Conservation (phyloP, 805 yeast species). For the Zygoascus flipseniorum region DNA sequence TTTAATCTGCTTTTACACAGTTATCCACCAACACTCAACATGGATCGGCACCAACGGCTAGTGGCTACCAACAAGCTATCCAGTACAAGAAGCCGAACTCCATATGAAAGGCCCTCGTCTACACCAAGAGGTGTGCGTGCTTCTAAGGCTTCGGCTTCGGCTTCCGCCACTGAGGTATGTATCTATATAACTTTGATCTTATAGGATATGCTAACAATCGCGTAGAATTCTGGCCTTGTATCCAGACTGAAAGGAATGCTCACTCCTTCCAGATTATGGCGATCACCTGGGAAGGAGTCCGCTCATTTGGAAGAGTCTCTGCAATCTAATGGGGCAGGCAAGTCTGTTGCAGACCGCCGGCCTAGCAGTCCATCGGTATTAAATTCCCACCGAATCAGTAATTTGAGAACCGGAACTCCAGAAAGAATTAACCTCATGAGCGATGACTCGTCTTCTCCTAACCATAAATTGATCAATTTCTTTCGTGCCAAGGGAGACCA, state of each 20-base stretch:
- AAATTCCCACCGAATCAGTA: neutral
- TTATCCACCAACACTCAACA: neutral
- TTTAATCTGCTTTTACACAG: neutral
- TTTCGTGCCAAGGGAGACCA: slow-evolving; percentile 65
- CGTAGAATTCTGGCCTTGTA: slow-evolving; percentile 1
- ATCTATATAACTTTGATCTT: neutral
- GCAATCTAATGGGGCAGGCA: neutral
- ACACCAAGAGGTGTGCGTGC: neutral
- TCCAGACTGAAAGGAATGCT: slow-evolving; percentile 8
- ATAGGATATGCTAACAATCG: neutral
- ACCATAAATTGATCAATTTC: slow-evolving; percentile 57
- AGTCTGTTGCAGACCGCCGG: neutral
- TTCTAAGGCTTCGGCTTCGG: neutral
- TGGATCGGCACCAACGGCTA: neutral
- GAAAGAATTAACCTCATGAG: neutral
- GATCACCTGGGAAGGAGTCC: neutral
- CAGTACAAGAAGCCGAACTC: slow-evolving; percentile 2
- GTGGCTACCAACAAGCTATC: neutral
- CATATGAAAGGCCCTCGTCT: slow-evolving; percentile 4
- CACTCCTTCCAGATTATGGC: slow-evolving; percentile 8
- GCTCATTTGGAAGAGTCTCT: neutral
- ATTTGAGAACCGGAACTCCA: neutral
- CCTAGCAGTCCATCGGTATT: neutral
- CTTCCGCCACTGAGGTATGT: neutral
- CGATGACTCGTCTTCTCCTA: slow-evolving; percentile 29